These are phyloP conservation scores for Rhizophagus sp. DNA, from an alignment of 192 early-diverging fungal genomes.

Conservation along the genomic window DNA sequence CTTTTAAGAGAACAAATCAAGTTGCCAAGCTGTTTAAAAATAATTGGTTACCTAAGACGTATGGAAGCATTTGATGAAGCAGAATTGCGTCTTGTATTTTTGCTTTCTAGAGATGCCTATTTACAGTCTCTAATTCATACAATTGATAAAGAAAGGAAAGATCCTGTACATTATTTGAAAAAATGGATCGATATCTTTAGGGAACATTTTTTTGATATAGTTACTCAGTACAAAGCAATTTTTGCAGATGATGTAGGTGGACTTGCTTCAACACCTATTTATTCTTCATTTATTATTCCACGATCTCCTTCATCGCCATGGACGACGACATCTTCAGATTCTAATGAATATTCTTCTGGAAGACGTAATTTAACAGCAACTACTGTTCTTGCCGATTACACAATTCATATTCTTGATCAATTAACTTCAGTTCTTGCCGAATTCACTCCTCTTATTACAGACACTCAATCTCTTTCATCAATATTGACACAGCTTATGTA, in stretches of 20 bases:
- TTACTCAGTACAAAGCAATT: slow-evolving; percentile 68
- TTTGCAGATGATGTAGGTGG: slow-evolving; percentile 26
- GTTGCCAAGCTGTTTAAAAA: slow-evolving; percentile 71
- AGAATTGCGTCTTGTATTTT: slow-evolving; percentile 72
- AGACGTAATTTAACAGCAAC: neutral
- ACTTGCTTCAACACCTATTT: slow-evolving; percentile 20
- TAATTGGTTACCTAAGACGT: slow-evolving; percentile 76
- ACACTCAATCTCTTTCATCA: slow-evolving; percentile 60
- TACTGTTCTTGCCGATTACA: slow-evolving; percentile 26
- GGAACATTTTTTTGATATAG: slow-evolving; percentile 79
- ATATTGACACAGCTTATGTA: slow-evolving; percentile 79
- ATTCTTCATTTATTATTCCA: slow-evolving; percentile 4
- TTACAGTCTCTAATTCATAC: slow-evolving; percentile 56
- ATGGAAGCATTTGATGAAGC: slow-evolving; percentile 72
- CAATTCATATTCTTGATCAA: slow-evolving; percentile 43
- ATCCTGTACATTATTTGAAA: slow-evolving; percentile 67
- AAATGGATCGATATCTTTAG: slow-evolving; percentile 77
- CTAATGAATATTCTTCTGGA: neutral
- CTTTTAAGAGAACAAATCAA: slow-evolving; percentile 72
- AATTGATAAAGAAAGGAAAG: slow-evolving; percentile 49
- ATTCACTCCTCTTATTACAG: slow-evolving; percentile 64
- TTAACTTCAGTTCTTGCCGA: slow-evolving; percentile 59
- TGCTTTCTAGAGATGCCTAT: slow-evolving; percentile 67
- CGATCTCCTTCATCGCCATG: slow-evolving; percentile 13
- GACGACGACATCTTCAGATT: slow-evolving; percentile 28